These are phyloP conservation scores for Teratosphaeria destructans DNA, from an alignment of 2,329 filamentous ascomycete genomes.

Conservation along the genomic window DNA sequence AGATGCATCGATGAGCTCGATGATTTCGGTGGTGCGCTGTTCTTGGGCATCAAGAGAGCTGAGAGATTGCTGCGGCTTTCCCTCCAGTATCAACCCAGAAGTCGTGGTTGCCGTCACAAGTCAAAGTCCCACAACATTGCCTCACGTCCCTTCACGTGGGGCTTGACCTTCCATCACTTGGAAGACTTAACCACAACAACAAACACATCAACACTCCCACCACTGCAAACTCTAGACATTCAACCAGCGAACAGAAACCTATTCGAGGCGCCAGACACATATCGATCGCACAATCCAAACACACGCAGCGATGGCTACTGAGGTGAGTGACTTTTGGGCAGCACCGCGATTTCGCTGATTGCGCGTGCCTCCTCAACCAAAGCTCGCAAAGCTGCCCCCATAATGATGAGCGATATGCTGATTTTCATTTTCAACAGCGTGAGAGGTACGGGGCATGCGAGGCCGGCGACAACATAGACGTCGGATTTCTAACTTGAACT, in stretches of 20 bases:
- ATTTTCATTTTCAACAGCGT: slow-evolving; percentile 36
- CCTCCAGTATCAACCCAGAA: not conserved
- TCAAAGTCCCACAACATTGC: not conserved
- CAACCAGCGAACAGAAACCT: not conserved
- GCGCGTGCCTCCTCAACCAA: slow-evolving; percentile 10
- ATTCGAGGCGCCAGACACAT: not conserved
- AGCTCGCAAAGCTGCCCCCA: not conserved
- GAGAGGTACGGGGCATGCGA: slow-evolving; percentile 33
- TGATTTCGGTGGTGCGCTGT: not conserved
- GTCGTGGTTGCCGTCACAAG: not conserved
- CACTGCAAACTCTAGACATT: not conserved
- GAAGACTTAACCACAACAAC: not conserved
- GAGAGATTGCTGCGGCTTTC: not conserved
- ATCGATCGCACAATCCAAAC: not conserved
- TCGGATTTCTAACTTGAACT: slow-evolving; percentile 31
- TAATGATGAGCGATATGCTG: slow-evolving; percentile 12
- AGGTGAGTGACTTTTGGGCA: slow-evolving; percentile 7
- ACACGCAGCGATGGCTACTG: slow-evolving; percentile 9
- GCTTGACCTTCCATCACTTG: not conserved
- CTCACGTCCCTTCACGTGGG: not conserved
- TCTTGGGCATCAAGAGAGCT: not conserved
- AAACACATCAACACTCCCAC: not conserved
- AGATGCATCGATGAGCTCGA: not conserved
- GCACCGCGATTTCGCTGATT: not conserved
- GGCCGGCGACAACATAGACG: slow-evolving; percentile 10